These are phyloP conservation scores for Solanum chilense DNA, from an alignment of 257 asterid genomes.

Conservation along the genomic window DNA sequence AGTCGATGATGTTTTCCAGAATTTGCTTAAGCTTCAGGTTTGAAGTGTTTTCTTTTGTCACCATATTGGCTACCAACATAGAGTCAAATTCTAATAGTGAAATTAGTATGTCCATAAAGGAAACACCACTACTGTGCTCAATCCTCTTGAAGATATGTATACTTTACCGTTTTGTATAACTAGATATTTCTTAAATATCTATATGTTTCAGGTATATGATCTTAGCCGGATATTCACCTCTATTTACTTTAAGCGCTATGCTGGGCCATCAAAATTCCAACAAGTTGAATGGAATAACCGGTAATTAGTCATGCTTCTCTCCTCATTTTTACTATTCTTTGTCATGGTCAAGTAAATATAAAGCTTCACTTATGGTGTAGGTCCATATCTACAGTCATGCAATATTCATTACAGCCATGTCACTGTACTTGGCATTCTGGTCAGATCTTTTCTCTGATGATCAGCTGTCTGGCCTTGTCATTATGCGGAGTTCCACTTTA, in stretches of 20 bases:
- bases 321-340: background rate
- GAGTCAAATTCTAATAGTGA: background rate
- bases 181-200: background rate
- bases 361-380: slow-evolving; percentile 25
- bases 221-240: slow-evolving; percentile 42
- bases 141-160: background rate
- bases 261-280: slow-evolving; percentile 31
- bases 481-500: slow-evolving; percentile 39
- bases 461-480: slow-evolving; percentile 24
- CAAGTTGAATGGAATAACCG: slow-evolving; percentile 86
- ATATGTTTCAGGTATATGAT: slow-evolving; percentile 51
- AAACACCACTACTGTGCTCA: background rate
- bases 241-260: slow-evolving; percentile 48
- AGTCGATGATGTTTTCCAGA: background rate
- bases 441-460: slow-evolving; percentile 44
- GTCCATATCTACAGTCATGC: slow-evolving; percentile 70
- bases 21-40: background rate
- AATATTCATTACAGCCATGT: slow-evolving; percentile 35
- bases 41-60: background rate
- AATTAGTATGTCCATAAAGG: background rate
- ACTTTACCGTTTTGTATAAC: background rate
- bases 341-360: background rate
- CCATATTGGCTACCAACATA: background rate
- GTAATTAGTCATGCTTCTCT: slow-evolving; percentile 20
- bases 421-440: slow-evolving; percentile 50